These are phyloP conservation scores for Globisporangium alternatum DNA, from an alignment of 352 stramenopile genomes.

Conservation along the genomic window DNA sequence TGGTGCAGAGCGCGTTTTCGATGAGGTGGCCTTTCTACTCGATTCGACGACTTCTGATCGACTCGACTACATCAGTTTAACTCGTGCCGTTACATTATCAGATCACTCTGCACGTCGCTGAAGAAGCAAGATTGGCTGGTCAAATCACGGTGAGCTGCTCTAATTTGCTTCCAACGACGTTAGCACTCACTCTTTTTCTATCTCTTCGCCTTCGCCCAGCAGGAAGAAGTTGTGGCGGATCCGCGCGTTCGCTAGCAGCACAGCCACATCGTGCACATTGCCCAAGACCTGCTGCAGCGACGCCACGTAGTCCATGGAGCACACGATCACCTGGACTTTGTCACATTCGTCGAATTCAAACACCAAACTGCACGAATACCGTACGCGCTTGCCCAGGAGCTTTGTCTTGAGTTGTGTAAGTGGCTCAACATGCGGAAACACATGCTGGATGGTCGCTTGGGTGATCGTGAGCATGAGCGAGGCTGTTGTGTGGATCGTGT, in stretches of 20 bases:
- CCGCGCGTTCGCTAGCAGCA: not conserved
- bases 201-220: not conserved
- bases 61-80: too few species aligned
- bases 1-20: too few species aligned
- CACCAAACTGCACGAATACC: not conserved
- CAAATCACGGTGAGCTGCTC: not conserved
- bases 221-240: slow-evolving; percentile 1
- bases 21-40: too few species aligned
- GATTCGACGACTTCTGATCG: too few species aligned
- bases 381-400: slow-evolving; percentile 1
- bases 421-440: slow-evolving; percentile 9
- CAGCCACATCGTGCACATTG: not conserved
- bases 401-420: not conserved
- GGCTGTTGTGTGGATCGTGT: not conserved
- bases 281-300: not conserved
- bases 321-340: not conserved
- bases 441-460: not conserved
- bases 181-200: not conserved
- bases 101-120: too few species aligned
- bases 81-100: too few species aligned
- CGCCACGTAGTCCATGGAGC: not conserved
- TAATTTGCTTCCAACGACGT: not conserved
- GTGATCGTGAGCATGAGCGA: slow-evolving; percentile 2
- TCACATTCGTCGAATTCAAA: slow-evolving; percentile 6
- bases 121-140: not conserved